Evolutionary conservation across 441 rosid species (phyloP).

Genomic region (Corymbia citriodora): DNA sequence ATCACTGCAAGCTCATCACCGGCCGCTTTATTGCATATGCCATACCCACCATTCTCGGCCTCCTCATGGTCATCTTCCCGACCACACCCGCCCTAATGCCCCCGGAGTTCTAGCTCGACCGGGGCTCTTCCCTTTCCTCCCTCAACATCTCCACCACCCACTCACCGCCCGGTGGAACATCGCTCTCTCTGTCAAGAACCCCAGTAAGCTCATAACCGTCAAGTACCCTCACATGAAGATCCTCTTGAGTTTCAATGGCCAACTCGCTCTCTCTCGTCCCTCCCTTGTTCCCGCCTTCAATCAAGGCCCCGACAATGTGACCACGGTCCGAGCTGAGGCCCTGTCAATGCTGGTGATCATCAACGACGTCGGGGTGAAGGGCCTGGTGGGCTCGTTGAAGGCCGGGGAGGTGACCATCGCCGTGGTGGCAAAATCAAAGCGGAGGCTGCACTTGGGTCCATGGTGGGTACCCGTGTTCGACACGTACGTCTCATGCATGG

Average conservation of each 20-base stretch:
- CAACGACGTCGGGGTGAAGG: too few relatives aligned
- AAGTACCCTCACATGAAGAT: not conserved
- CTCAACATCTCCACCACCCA: not conserved
- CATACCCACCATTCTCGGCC: not conserved
- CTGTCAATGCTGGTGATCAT: too few relatives aligned
- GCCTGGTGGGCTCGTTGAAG: too few relatives aligned
- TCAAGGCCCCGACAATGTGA: not conserved
- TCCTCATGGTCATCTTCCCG: not conserved
- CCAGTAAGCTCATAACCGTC: not conserved
- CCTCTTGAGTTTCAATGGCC: not conserved
- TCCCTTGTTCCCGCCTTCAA: not conserved
- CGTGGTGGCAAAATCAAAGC: too few relatives aligned
- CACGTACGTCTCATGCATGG: too few relatives aligned
- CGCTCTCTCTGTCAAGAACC: not conserved
- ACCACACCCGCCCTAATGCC: rapidly evolving
- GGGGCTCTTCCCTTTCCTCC: not conserved
- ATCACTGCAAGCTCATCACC: not conserved
- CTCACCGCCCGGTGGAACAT: not conserved
- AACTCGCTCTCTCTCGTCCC: not conserved
- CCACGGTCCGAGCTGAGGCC: too few relatives aligned
- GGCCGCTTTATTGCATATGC: not conserved
- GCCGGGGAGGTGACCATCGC: too few relatives aligned
- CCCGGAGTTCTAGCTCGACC: rapidly evolving
- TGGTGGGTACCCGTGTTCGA: too few relatives aligned
- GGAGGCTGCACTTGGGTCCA: too few relatives aligned